Evolutionary conservation across 2,329 filamentous ascomycete species (phyloP).

Genomic region (Blastomyces emzantsi): DNA sequence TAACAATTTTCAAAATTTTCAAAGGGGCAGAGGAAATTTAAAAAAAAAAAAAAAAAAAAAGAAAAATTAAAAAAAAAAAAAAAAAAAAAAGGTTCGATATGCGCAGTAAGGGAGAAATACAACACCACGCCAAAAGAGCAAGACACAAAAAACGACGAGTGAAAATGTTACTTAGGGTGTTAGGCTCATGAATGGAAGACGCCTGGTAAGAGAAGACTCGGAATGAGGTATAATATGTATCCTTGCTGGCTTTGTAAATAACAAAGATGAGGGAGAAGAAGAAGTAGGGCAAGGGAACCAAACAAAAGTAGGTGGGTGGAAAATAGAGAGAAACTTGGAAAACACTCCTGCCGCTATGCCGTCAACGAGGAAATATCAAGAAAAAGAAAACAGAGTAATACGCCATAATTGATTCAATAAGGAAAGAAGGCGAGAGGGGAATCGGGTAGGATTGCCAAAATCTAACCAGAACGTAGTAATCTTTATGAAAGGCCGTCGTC

Average conservation of each 20-base stretch:
- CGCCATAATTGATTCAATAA: not conserved
- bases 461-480: not conserved
- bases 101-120: not conserved
- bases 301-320: not conserved
- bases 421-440: not conserved
- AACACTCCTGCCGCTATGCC: conserved; percentile 17
- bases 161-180: not conserved
- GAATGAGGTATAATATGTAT: not conserved
- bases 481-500: not conserved
- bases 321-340: conserved; percentile 3
- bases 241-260: not conserved
- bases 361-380: conserved; percentile 6
- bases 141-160: not conserved
- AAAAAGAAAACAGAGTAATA: conserved; percentile 1
- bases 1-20: not conserved
- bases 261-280: not conserved
- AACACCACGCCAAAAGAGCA: conserved; percentile 4
- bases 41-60: not conserved
- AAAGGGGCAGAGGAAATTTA: not conserved
- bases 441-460: not conserved
- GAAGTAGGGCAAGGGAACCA: not conserved
- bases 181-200: too few species aligned
- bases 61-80: not conserved
- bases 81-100: not conserved
- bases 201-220: not conserved